Base-by-base conservation (phyloP, 2,329 filamentous ascomycete species). In the Myriosclerotinia scirpicola region DNA sequence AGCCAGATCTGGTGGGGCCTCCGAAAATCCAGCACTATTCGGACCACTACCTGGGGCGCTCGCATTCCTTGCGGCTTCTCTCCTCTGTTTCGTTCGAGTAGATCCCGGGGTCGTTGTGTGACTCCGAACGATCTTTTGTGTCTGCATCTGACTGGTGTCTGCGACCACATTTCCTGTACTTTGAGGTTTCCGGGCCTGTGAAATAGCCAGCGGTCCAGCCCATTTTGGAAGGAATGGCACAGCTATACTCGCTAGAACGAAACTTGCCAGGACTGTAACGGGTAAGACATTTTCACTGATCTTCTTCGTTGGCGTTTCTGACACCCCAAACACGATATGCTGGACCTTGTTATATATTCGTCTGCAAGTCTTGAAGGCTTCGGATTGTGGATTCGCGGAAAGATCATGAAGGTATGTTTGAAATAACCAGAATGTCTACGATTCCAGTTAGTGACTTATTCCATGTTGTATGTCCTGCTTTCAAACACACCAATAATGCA, bases 341-440 rank as follows among this genome's bases (percentile, higher is more conserved):
- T 95, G 91, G 50, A 95, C 90, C 78, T 92, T 92, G 79, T 95
- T 95, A 81, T 93, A 94, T 72, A 95, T 87, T 74, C 92, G 83
- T 68, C 90, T 86, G 76, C 91, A 94, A 60, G 90, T 94, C 79
- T 91, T 89, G 80, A 95, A 95, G 60, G 90, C 84, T 73, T 88
- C 86, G 69, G 90, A 89, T 76, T 90, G 89, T 2, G 91, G 91
- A 67, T 90, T 90, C 53, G 74, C 84, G 65, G 90, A 85, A 69
- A 95, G 86, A 76, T 95, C 92, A 81, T 91, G 89, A 40, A 95
- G 85, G 76, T 95, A 93, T 5, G 90, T 94, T 79, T 95, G 91
- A 78, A 95, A 93, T 62, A 95, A 84, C 91, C 91, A 95, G 78
- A 95, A 95, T 46, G 91, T 94, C 91, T 95, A 60, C 66, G 22